Evolutionary conservation across 176 grass and related monocot species (phyloP).

Genomic region (Musa troglodytarum): DNA sequence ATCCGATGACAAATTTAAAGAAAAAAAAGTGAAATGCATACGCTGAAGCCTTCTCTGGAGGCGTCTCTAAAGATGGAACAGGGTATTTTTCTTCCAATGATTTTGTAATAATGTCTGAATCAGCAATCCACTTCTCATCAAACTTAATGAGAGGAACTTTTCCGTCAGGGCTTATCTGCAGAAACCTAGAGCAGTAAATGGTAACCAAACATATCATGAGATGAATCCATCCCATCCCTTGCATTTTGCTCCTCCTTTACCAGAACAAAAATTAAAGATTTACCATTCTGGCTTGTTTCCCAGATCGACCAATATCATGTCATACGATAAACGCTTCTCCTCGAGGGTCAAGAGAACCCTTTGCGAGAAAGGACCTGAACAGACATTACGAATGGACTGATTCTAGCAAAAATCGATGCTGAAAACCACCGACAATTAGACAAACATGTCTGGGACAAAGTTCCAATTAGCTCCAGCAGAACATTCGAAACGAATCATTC

Average conservation of each 20-base stretch:
- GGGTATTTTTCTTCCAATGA: constrained; percentile 80
- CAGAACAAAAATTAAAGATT: constrained; percentile 10
- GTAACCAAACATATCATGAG: background rate
- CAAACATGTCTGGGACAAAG: background rate
- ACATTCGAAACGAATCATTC: background rate
- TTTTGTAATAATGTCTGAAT: constrained; percentile 84
- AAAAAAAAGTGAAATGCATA: constrained; percentile 25
- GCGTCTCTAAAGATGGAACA: constrained; percentile 62
- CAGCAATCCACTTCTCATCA: constrained; percentile 72
- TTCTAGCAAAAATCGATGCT: background rate
- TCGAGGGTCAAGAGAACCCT: constrained; percentile 83
- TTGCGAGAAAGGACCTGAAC: constrained; percentile 72
- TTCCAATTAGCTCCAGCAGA: background rate
- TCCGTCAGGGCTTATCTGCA: constrained; percentile 77
- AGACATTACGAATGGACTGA: background rate
- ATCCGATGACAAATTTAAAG: constrained; percentile 12
- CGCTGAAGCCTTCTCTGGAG: constrained; percentile 62
- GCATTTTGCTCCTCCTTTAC: background rate
- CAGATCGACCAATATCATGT: constrained; percentile 63
- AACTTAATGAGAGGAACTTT: constrained; percentile 76
- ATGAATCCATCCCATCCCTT: background rate
- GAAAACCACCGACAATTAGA: background rate
- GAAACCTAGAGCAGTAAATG: constrained; percentile 41
- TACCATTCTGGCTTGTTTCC: constrained; percentile 91
- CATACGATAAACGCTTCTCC: constrained; percentile 67